phyloP scores from a whole-genome alignment of 768 basidiomycete species.

The Leccinum subgranulosum region DNA sequence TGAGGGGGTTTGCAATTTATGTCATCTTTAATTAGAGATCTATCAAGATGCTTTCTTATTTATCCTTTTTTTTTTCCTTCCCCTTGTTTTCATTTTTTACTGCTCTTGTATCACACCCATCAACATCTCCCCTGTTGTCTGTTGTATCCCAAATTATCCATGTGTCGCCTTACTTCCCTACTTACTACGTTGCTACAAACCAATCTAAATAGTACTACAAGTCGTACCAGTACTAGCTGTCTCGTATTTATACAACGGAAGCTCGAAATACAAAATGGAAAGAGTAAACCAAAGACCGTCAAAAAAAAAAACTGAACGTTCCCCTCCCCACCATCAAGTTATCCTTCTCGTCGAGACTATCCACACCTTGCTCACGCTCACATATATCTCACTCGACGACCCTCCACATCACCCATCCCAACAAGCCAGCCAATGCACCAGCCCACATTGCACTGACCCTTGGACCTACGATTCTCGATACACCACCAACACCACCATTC shows the following conservation, averaged over 20 bases:
- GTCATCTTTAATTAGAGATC: background rate
- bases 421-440: conserved; percentile 5
- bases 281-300: background rate
- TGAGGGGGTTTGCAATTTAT: background rate
- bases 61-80: background rate
- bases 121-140: background rate
- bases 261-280: background rate
- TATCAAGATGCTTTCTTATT: background rate
- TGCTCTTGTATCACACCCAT: background rate
- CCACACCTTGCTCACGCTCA: background rate
- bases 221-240: background rate
- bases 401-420: conserved; percentile 21
- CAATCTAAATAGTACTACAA: background rate
- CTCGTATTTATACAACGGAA: background rate
- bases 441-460: conserved; percentile 18
- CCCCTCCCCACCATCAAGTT: background rate
- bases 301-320: background rate
- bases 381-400: conserved; percentile 10
- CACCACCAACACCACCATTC: conserved; percentile 7
- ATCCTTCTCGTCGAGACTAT: background rate
- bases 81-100: background rate
- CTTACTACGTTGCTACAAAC: background rate
- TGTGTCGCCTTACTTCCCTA: background rate
- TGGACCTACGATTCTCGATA: conserved; percentile 6
- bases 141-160: background rate